Conservation (phyloP, 257 asterid genomes). For the Rehmannia glutinosa region DNA sequence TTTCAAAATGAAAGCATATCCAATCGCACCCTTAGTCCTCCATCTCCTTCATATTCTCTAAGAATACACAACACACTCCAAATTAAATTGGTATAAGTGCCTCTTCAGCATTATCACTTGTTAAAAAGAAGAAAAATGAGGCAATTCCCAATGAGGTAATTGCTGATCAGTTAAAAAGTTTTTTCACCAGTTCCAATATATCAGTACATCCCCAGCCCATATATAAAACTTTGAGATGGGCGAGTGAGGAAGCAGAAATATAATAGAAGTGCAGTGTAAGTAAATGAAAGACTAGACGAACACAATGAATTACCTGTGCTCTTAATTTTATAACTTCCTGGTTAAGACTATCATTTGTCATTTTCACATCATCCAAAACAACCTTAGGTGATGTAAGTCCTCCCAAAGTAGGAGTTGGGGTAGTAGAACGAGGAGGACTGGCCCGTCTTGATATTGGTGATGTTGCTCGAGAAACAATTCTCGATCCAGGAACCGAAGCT, state of each 20-base stretch:
- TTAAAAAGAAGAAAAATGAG: constrained; percentile 10
- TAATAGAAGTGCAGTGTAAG: constrained; percentile 2
- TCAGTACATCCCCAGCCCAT: constrained; percentile 10
- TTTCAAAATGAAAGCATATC: no score
- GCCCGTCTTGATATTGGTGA: constrained; percentile 82
- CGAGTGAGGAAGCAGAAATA: constrained; percentile 2
- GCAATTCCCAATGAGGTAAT: background rate
- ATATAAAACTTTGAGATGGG: background rate
- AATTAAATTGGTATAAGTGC: background rate
- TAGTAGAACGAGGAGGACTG: constrained; percentile 92
- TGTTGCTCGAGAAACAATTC: constrained; percentile 91
- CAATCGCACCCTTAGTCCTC: no score
- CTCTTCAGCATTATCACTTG: background rate
- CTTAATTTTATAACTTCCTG: constrained; percentile 69
- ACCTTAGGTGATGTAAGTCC: constrained; percentile 72
- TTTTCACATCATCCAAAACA: constrained; percentile 46
- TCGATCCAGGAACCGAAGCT: constrained; percentile 91
- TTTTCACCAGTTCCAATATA: constrained; percentile 11
- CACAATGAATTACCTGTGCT: constrained; percentile 55
- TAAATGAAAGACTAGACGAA: constrained; percentile 5
- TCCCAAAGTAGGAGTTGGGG: constrained; percentile 85
- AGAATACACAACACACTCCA: constrained; percentile 1
- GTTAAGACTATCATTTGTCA: constrained; percentile 51
- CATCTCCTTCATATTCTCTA: constrained; percentile 10
- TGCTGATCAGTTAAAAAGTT: constrained; percentile 5